Percentiles rank a stretch among this genome's conserved stretches.
These are phyloP conservation scores for Phlebopus sp. DNA, from an alignment of 1,284 basidiomycete species.

Conservation along the genomic window DNA sequence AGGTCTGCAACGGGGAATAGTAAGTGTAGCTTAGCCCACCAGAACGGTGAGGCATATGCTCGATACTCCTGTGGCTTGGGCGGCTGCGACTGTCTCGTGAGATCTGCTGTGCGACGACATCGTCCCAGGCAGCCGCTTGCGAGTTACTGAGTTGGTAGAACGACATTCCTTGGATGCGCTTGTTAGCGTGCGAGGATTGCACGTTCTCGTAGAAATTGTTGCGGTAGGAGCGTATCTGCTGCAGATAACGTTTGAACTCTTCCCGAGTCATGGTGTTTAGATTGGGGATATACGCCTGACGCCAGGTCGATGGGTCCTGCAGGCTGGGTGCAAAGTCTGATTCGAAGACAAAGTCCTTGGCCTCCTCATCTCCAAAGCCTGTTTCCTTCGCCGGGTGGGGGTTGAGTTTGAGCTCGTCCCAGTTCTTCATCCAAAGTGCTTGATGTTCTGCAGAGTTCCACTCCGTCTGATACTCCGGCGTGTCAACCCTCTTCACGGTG, in stretches of 20 bases:
- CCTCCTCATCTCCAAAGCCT: constrained; percentile 9
- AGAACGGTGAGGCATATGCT: constrained; percentile 60
- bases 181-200: constrained; percentile 25
- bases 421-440: constrained; percentile 59
- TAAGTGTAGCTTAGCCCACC: constrained; percentile 62
- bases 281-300: constrained; percentile 37
- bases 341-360: constrained; percentile 24
- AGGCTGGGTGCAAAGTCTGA: constrained; percentile 24
- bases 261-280: constrained; percentile 44
- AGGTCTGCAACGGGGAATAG: constrained; percentile 50
- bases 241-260: constrained; percentile 59
- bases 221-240: constrained; percentile 51
- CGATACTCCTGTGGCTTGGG: constrained; percentile 43
- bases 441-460: constrained; percentile 67
- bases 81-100: constrained; percentile 30
- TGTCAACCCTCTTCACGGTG: constrained; percentile 59
- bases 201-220: constrained; percentile 48
- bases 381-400: constrained; percentile 25
- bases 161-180: constrained; percentile 11
- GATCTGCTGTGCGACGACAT: constrained; percentile 38
- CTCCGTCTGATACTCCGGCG: constrained; percentile 68
- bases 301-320: constrained; percentile 15
- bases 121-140: constrained; percentile 30
- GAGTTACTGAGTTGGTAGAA: constrained; percentile 33
- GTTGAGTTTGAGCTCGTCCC: constrained; percentile 58